phyloP scores from a whole-genome alignment of 805 yeast species.

The Millerozyma acaciae region DNA sequence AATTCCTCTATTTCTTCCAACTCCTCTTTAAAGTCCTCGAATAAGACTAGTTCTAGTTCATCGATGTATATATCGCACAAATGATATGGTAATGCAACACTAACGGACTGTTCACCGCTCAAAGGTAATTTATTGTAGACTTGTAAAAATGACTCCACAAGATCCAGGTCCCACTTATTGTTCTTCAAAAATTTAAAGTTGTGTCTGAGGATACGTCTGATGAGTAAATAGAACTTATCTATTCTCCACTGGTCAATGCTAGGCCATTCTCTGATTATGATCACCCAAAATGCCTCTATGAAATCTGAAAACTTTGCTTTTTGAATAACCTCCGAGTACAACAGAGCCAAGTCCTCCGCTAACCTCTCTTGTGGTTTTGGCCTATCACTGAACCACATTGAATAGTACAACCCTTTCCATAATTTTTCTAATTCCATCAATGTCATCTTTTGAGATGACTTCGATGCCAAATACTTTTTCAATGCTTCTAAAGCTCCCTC shows the following conservation, averaged over 20 bases:
- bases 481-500: slow-evolving; percentile 68
- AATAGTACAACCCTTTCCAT: slow-evolving; percentile 93
- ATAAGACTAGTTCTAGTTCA: slow-evolving; percentile 70
- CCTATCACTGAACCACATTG: slow-evolving; percentile 96
- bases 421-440: slow-evolving; percentile 67
- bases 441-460: slow-evolving; percentile 38
- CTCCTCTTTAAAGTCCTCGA: slow-evolving; percentile 43
- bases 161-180: slow-evolving; percentile 51
- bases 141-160: slow-evolving; percentile 44
- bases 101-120: slow-evolving; percentile 55
- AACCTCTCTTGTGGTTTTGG: slow-evolving; percentile 88
- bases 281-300: slow-evolving; percentile 73
- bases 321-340: slow-evolving; percentile 43
- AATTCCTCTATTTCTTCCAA: slow-evolving; percentile 39
- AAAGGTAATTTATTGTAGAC: slow-evolving; percentile 46
- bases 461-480: slow-evolving; percentile 49
- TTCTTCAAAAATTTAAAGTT: slow-evolving; percentile 53
- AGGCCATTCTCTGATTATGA: slow-evolving; percentile 79
- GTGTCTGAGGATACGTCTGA: slow-evolving; percentile 71
- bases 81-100: slow-evolving; percentile 81
- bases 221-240: slow-evolving; percentile 78
- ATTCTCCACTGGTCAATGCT: slow-evolving; percentile 79
- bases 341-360: slow-evolving; percentile 67
- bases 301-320: slow-evolving; percentile 45
- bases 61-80: slow-evolving; percentile 78